Base-by-base conservation (phyloP, 805 yeast species). In the Blastobotrys mokoenaii region DNA sequence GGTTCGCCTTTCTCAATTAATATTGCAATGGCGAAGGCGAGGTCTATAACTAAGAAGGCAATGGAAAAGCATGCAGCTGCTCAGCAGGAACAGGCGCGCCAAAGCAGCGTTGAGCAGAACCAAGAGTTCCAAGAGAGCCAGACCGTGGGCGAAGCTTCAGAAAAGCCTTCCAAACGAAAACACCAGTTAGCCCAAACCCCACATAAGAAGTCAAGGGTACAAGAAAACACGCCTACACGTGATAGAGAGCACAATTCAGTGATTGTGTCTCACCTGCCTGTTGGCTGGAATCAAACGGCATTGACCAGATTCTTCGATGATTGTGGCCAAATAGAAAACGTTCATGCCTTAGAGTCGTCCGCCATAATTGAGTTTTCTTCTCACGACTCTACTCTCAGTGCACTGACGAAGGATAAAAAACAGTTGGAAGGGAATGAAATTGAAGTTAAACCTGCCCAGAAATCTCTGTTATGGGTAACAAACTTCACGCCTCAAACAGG, bases 391-490 rank as follows among this genome's bases (percentile, higher is more conserved):
- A 71, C 80, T 1, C 60, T 77, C 1, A 62, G 80, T 2, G 84
- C 87, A 0, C 60, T 82, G 38, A 79, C 89, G 0, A 79, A 73
- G 50, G 75, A 77, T 29, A 68, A 62, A 47, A 82, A 81, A 54
- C 56, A 47, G 8, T 46, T 81, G 0, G 68, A 67, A 0, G 74
- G 68, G 0, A 44, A 55, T 1, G 69, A 66, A 33, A 64, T 85
- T 0, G 41, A 54, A 2, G 82, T 85, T 0, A 59, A 58, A 2
- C 61, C 73, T 31, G 61, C 76, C 2, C 56, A 63, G 16, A 66
- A 72, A 11, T 66, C 75, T 32, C 81, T 87, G 0, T 47, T 85
- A 1, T 86, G 86, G 82, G 78, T 80, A 1, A 75, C 89, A 0
- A 85, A 85, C 55, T 84, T 74, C 54, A 67, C 70, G 0, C 65